Evolutionary conservation across 1,139 yeast genomes (phyloP), one percentile per base, ranked within the genome.

Genomic region (Wickerhamomyces sp.): DNA sequence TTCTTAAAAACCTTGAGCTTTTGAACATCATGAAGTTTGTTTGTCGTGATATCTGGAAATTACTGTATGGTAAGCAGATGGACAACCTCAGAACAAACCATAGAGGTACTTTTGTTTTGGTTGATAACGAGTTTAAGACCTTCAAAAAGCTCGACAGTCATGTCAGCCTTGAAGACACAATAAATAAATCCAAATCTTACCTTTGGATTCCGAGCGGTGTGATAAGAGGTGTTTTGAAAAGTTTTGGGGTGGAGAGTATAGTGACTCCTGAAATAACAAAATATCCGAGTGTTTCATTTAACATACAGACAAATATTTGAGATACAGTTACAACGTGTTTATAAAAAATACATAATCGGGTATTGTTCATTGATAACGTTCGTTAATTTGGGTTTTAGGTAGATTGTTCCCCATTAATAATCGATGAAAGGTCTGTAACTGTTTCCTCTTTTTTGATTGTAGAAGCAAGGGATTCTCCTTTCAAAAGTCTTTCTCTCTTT

Each of bases 71-170:
- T 35, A 92, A 89, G 60, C 97, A 86, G 61, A 87, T 92, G 70
- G 96, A 89, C 60, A 89, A 88, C 55, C 69, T 92, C 45, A 74
- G 95, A 48, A 92, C 98, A 1, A 92, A 92, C 59, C 97, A 92
- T 59, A 65, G 95, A 37, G 89, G 94, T 6, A 84, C 92, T 0
- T 87, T 81, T 61, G 94, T 87, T 27, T 67, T 87, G 38, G 78
- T 85, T 14, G 96, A 87, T 58, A 77, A 74, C 55, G 65, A 65
- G 37, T 83, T 82, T 63, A 69, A 71, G 42, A 67, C 76, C 42
- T 73, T 86, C 35, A 59, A 65, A 29, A 68, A 75, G 34, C 72
- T 85, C 68, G 71, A 77, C 54, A 74, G 83, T 31, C 62, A 72
- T 13, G 51, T 55, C 22, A 79, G 79, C 1, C 61, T 63, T 25